A percentile compares a stretch with the other conserved stretches of the same genome.
Conservation (phyloP, 2,329 filamentous ascomycete species). For the Mariannaea sp. region DNA sequence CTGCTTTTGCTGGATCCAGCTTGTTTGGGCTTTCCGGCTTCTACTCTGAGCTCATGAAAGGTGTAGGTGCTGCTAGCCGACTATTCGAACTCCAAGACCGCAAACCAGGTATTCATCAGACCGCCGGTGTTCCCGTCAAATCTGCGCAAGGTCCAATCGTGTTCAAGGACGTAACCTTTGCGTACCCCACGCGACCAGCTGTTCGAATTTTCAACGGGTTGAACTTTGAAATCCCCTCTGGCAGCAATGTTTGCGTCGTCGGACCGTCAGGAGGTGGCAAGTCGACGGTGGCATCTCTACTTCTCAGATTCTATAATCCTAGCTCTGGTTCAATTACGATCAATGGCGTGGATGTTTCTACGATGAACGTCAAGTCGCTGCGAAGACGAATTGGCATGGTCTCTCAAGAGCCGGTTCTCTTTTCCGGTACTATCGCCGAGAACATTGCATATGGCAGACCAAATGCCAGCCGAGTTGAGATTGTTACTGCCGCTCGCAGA, state of each 20-base stretch:
- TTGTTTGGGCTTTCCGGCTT: constrained; percentile 94
- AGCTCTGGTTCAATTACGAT: constrained; percentile 79
- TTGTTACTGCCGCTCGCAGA: constrained; percentile 83
- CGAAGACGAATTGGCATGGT: constrained; percentile 93
- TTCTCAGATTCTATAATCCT: constrained; percentile 90
- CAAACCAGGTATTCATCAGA: constrained; percentile 83
- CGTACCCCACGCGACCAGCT: constrained; percentile 91
- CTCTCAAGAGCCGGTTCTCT: constrained; percentile 91
- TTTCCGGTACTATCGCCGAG: constrained; percentile 82
- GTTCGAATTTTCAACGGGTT: constrained; percentile 90
- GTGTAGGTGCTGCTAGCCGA: constrained; percentile 93
- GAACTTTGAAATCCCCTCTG: constrained; percentile 88
- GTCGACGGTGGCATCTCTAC: constrained; percentile 89
- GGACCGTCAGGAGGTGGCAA: constrained; percentile 96
- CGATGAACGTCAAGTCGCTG: constrained; percentile 91
- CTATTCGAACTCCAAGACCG: constrained; percentile 96
- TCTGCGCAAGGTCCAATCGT: constrained; percentile 88
- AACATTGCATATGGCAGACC: constrained; percentile 93
- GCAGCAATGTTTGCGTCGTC: constrained; percentile 94
- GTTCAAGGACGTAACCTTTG: constrained; percentile 84
- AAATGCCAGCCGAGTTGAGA: constrained; percentile 75
- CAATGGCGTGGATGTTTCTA: constrained; percentile 79
- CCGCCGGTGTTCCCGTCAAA: constrained; percentile 75
- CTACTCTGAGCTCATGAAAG: constrained; percentile 99
- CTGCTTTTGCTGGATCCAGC: constrained; percentile 81